Evolutionary conservation across 2,329 filamentous ascomycete genomes (phyloP).

Genomic region (Arthrobotrys conoides): DNA sequence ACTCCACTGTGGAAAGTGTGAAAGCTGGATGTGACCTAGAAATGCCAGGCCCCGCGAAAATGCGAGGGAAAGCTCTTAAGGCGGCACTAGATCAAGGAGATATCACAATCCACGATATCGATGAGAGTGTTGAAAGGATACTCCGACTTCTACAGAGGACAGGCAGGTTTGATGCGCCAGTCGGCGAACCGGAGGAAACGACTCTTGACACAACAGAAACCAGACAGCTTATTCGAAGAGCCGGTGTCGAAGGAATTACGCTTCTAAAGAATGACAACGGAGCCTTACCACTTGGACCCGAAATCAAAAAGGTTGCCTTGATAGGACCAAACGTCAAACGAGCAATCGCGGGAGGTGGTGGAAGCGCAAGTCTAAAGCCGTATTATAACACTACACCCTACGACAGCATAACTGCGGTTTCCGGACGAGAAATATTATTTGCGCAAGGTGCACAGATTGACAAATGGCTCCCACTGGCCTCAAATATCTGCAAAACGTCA

Average conservation of each 20-base stretch:
- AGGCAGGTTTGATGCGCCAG: conserved; percentile 73
- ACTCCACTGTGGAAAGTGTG: conserved; percentile 71
- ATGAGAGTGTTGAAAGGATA: conserved; percentile 74
- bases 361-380: conserved; percentile 77
- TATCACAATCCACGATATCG: conserved; percentile 70
- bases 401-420: conserved; percentile 73
- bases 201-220: conserved; percentile 73
- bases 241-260: conserved; percentile 75
- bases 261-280: conserved; percentile 74
- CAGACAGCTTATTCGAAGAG: conserved; percentile 73
- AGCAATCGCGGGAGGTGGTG: conserved; percentile 77
- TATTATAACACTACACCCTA: conserved; percentile 78
- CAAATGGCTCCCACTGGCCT: conserved; percentile 77
- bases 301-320: conserved; percentile 76
- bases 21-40: conserved; percentile 74
- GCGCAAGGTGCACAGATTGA: conserved; percentile 76
- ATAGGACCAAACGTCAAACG: conserved; percentile 82
- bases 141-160: conserved; percentile 75
- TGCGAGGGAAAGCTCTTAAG: conserved; percentile 72
- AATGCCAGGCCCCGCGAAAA: conserved; percentile 73
- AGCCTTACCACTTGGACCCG: conserved; percentile 69
- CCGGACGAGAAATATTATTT: conserved; percentile 73
- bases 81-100: conserved; percentile 71
- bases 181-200: conserved; percentile 73
- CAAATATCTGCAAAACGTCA: conserved; percentile 73